A percentile compares a stretch with the other conserved stretches of the same genome.
These are phyloP conservation scores for Pistacia atlantica DNA, from an alignment of 345 rosid genomes.

Conservation along the genomic window DNA sequence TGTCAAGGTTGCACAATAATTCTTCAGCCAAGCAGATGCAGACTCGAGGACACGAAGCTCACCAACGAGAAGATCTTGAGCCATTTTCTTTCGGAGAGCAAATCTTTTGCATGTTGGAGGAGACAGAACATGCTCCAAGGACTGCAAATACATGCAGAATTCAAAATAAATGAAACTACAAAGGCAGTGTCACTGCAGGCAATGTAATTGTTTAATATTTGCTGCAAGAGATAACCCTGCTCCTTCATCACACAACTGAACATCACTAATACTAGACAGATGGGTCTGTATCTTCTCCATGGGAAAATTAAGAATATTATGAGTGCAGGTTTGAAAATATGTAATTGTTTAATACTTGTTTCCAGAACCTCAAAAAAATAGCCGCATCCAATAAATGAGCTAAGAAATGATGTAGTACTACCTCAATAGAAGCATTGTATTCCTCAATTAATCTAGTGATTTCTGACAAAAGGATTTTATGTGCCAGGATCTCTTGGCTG, in stretches of 20 bases:
- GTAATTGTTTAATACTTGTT: background rate
- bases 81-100: constrained; percentile 56
- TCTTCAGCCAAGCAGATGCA: constrained; percentile 67
- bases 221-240: background rate
- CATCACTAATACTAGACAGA: background rate
- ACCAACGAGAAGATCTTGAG: constrained; percentile 63
- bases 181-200: background rate
- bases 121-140: constrained; percentile 28
- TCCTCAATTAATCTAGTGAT: constrained; percentile 44
- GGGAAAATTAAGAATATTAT: background rate
- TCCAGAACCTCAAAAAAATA: background rate
- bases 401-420: constrained; percentile 10
- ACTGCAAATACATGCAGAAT: constrained; percentile 34
- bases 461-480: constrained; percentile 52
- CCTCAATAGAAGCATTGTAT: constrained; percentile 54
- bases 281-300: background rate
- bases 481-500: constrained; percentile 63
- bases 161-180: background rate
- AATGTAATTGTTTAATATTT: background rate
- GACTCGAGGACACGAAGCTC: constrained; percentile 72
- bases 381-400: background rate
- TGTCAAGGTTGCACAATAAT: constrained; percentile 48
- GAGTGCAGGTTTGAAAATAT: no score
- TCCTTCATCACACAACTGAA: background rate
- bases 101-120: constrained; percentile 23